A percentile compares a stretch with the other conserved stretches of the same genome.
phyloP scores from a whole-genome alignment of 1,284 basidiomycete species.

The Sanghuangporus weigelae region DNA sequence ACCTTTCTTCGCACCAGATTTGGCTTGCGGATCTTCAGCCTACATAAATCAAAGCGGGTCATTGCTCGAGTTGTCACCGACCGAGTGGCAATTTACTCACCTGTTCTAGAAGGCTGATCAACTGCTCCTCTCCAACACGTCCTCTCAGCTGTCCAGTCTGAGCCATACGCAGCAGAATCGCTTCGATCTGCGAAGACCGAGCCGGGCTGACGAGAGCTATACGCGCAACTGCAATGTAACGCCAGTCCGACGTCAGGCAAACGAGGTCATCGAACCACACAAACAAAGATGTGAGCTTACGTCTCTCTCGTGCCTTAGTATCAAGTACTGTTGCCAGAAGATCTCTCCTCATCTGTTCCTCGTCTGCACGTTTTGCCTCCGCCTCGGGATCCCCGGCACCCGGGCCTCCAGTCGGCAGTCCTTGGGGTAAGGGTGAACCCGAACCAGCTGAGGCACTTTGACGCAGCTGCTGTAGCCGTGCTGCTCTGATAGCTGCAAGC shows the following conservation, averaged over 20 bases:
- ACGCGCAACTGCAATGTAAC: conserved; percentile 62
- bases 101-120: conserved; percentile 92
- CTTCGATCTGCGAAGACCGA: conserved; percentile 83
- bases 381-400: conserved; percentile 9
- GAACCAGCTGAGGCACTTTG: conserved; percentile 21
- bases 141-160: conserved; percentile 88
- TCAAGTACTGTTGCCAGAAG: conserved; percentile 89
- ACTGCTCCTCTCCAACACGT: conserved; percentile 80
- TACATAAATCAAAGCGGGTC: conserved; percentile 10
- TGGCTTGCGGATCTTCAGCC: conserved; percentile 26
- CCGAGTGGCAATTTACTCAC: conserved; percentile 37
- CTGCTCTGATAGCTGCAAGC: conserved; percentile 40
- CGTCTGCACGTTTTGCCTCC: conserved; percentile 53
- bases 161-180: conserved; percentile 84
- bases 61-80: not conserved
- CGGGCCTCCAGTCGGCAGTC: not conserved
- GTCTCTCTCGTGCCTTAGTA: conserved; percentile 80
- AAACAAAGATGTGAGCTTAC: conserved; percentile 48
- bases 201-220: conserved; percentile 92
- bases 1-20: conserved; percentile 22
- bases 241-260: conserved; percentile 6
- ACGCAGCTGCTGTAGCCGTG: conserved; percentile 35
- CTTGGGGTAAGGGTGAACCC: not conserved
- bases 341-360: conserved; percentile 74
- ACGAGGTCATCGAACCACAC: not conserved